Conservation (phyloP, 805 yeast genomes). For the Wickerhamiella sergipiensis region DNA sequence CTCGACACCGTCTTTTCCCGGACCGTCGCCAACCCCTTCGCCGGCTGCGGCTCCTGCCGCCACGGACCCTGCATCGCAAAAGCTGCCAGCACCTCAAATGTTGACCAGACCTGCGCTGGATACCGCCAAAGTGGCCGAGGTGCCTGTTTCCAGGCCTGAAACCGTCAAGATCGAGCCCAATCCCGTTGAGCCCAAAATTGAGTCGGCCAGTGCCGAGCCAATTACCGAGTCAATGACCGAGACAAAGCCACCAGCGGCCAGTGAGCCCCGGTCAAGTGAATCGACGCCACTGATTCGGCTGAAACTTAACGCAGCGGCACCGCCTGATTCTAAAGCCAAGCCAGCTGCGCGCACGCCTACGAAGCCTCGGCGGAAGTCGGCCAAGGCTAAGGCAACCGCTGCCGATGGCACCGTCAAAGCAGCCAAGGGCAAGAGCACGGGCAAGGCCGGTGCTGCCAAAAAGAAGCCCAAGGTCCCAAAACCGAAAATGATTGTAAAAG, state of each 20-base stretch:
- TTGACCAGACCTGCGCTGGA: background rate
- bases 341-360: constrained; percentile 3
- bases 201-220: background rate
- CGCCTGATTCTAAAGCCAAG: background rate
- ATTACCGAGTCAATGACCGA: background rate
- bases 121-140: background rate
- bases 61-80: background rate
- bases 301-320: background rate
- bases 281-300: background rate
- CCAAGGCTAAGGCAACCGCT: background rate
- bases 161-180: background rate
- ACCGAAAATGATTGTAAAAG: constrained; percentile 9
- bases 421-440: background rate
- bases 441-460: background rate
- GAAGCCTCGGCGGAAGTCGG: constrained; percentile 3
- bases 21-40: background rate
- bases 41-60: background rate
- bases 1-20: background rate
- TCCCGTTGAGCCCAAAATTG: background rate
- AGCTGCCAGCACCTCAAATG: background rate
- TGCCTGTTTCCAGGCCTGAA: background rate
- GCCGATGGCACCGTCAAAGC: too few species aligned
- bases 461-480: constrained; percentile 4
- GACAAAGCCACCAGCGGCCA: background rate
- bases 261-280: background rate